These are phyloP conservation scores for Fraxinus angustifolia DNA, from an alignment of 305 asterid species.

Conservation along the genomic window DNA sequence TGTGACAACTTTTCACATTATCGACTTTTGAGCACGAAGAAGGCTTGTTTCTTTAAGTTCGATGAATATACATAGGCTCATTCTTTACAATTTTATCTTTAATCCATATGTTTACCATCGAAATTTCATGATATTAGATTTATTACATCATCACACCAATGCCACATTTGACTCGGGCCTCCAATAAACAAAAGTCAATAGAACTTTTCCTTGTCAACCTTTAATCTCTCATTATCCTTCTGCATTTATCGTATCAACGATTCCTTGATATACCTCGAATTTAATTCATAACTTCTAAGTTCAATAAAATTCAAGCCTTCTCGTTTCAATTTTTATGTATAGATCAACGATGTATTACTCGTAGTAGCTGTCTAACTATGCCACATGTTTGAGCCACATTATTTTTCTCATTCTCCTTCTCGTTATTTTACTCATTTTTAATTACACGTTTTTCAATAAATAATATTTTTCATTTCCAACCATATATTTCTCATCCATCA, in stretches of 20 bases:
- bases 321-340: not conserved
- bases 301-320: not conserved
- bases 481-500: too few species aligned
- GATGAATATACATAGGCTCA: not conserved
- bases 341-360: not conserved
- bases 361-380: not conserved
- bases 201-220: not conserved
- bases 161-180: not conserved
- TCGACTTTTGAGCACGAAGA: not conserved
- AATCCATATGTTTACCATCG: not conserved
- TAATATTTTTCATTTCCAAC: too few species aligned
- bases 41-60: not conserved
- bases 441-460: too few species aligned
- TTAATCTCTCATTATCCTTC: not conserved
- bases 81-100: not conserved
- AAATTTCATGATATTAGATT: not conserved
- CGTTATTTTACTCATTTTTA: too few species aligned
- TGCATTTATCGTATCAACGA: not conserved
- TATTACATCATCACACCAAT: not conserved
- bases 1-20: not conserved
- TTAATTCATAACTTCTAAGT: not conserved
- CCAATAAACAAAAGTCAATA: not conserved
- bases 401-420: too few species aligned
- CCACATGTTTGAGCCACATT: too few species aligned
- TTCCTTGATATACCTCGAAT: not conserved